A percentile compares a stretch with the other conserved stretches of the same genome.
These are phyloP conservation scores for Mycosarcoma maydis DNA, from an alignment of 1,284 basidiomycete genomes.

Conservation along the genomic window DNA sequence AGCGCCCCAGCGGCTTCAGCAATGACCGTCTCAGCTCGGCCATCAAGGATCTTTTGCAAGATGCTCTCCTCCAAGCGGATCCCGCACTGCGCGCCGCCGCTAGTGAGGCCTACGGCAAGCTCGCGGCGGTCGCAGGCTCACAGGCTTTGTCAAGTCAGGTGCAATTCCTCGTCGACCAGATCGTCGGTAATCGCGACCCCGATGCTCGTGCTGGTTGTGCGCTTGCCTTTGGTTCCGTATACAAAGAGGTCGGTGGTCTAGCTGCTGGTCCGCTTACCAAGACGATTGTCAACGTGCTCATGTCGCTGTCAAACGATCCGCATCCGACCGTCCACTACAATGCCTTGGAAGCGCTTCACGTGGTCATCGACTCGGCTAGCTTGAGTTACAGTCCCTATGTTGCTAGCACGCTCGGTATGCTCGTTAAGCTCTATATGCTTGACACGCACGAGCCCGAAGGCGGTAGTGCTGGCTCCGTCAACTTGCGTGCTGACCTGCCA, in stretches of 20 bases:
- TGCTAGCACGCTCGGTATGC: conserved; percentile 85
- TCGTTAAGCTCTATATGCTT: conserved; percentile 87
- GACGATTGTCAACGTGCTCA: conserved; percentile 93
- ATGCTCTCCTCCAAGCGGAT: conserved; percentile 84
- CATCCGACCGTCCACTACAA: conserved; percentile 96
- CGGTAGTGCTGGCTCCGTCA: conserved; percentile 79
- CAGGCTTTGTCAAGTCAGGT: conserved; percentile 87
- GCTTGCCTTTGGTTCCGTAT: conserved; percentile 91
- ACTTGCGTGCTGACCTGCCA: conserved; percentile 87
- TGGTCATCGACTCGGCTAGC: conserved; percentile 90
- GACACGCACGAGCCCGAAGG: conserved; percentile 95
- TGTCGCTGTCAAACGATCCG: conserved; percentile 94
- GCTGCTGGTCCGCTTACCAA: conserved; percentile 93
- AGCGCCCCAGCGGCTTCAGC: conserved; percentile 59
- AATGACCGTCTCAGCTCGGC: conserved; percentile 77
- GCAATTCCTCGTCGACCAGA: conserved; percentile 90
- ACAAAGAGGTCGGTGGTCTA: conserved; percentile 89
- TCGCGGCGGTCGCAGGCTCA: conserved; percentile 84
- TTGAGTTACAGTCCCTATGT: conserved; percentile 91
- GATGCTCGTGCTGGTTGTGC: conserved; percentile 93
- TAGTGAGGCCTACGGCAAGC: conserved; percentile 89
- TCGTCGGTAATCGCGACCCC: conserved; percentile 95
- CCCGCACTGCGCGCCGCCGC: conserved; percentile 78
- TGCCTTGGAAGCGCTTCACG: conserved; percentile 83
- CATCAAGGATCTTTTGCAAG: conserved; percentile 82